Evolutionary conservation across 495 filamentous ascomycete genomes (phyloP).

Genomic region (Tuber brumale): DNA sequence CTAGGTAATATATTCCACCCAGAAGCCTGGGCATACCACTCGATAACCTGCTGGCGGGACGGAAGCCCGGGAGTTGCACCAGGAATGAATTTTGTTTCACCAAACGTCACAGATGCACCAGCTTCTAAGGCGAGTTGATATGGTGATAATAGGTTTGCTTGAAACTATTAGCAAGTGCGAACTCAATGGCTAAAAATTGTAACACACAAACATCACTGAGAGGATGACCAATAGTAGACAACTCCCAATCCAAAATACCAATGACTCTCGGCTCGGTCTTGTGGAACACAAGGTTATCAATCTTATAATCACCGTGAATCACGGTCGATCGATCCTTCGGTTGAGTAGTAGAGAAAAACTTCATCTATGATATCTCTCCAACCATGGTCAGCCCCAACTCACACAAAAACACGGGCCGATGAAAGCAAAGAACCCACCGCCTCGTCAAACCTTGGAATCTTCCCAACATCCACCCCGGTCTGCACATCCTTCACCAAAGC

Average conservation of each 20-base stretch:
- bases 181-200: slow-evolving; percentile 44
- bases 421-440: slow-evolving; percentile 45
- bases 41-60: slow-evolving; percentile 57
- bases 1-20: slow-evolving; percentile 56
- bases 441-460: slow-evolving; percentile 72
- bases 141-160: slow-evolving; percentile 34
- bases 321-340: slow-evolving; percentile 70
- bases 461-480: slow-evolving; percentile 65
- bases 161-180: neutral
- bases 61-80: slow-evolving; percentile 68
- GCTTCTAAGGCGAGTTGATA: slow-evolving; percentile 33
- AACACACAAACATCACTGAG: slow-evolving; percentile 80
- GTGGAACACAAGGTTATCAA: slow-evolving; percentile 94
- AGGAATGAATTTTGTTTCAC: slow-evolving; percentile 53
- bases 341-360: slow-evolving; percentile 67
- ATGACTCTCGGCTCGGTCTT: slow-evolving; percentile 81
- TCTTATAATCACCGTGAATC: slow-evolving; percentile 95
- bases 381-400: neutral
- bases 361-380: slow-evolving; percentile 44
- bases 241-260: slow-evolving; percentile 94
- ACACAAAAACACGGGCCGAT: neutral
- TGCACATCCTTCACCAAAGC: slow-evolving; percentile 67
- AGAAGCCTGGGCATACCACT: slow-evolving; percentile 69
- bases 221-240: slow-evolving; percentile 93
- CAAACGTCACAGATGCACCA: slow-evolving; percentile 35